Conservation (phyloP, 2,329 filamentous ascomycete genomes). For the Albifimbria verrucaria region DNA sequence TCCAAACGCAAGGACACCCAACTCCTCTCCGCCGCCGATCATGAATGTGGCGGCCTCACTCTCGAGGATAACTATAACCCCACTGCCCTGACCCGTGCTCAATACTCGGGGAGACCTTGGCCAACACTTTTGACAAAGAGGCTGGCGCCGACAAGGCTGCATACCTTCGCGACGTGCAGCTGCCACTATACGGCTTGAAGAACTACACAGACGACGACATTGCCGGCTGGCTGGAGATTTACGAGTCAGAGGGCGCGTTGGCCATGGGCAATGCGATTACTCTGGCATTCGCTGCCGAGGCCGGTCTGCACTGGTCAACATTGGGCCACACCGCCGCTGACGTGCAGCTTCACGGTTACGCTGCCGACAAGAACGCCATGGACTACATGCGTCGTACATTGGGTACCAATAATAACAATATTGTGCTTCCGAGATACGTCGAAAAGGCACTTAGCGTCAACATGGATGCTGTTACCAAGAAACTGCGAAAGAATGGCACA, state of each 20-base stretch:
- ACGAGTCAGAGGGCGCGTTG: conserved; percentile 6
- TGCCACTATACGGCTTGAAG: conserved; percentile 14
- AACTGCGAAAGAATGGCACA: conserved; percentile 16
- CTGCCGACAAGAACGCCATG: conserved; percentile 4
- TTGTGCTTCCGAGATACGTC: conserved; percentile 20
- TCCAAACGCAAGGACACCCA: conserved; percentile 17
- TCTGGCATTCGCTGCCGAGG: conserved; percentile 32
- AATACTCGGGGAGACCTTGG: conserved; percentile 14
- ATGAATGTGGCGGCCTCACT: conserved; percentile 21
- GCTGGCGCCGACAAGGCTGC: conserved; percentile 11
- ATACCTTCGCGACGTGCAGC: conserved; percentile 10
- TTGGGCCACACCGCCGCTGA: conserved; percentile 16
- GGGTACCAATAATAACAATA: conserved; percentile 22
- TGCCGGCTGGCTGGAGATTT: conserved; percentile 7
- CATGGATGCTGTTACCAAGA: conserved; percentile 15
- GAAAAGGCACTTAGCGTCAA: conserved; percentile 18
- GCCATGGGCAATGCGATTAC: conserved; percentile 24
- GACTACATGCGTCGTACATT: conserved; percentile 13
- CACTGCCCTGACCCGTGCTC: conserved; percentile 9
- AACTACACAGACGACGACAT: conserved; percentile 9
- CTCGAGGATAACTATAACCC: conserved; percentile 16
- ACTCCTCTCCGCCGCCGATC: conserved; percentile 20
- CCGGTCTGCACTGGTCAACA: conserved; percentile 14
- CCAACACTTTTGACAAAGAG: conserved; percentile 6
- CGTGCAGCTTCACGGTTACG: conserved; percentile 15